phyloP scores from a whole-genome alignment of 345 rosid genomes.

The Eucalyptus sideroxylon region DNA sequence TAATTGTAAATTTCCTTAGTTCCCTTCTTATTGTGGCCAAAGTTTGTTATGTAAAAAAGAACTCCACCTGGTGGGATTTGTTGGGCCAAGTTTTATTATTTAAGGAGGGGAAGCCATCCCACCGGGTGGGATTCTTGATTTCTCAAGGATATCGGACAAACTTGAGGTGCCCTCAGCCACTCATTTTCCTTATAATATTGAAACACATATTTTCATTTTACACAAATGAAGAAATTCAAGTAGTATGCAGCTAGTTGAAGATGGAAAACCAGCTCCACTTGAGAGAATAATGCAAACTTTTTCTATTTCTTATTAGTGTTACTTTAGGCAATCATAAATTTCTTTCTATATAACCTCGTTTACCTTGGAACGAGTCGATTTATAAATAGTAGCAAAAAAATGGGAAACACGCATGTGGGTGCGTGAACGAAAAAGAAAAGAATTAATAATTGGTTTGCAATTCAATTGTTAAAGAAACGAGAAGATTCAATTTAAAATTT shows the following conservation, averaged over 20 bases:
- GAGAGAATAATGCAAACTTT: not conserved
- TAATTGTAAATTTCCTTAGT: not conserved
- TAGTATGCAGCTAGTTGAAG: not conserved
- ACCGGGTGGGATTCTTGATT: not conserved
- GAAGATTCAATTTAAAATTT: not conserved
- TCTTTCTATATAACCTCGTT: not conserved
- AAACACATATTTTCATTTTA: not conserved
- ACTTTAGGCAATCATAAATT: not conserved
- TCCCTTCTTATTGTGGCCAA: no score
- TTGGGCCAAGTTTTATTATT: not conserved
- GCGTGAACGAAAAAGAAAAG: not conserved
- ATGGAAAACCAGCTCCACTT: not conserved
- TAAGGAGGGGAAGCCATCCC: not conserved
- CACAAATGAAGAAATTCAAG: not conserved
- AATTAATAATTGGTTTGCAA: not conserved
- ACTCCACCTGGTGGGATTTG: not conserved
- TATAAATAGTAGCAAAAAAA: not conserved
- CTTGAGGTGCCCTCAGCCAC: not conserved
- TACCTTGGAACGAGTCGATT: not conserved
- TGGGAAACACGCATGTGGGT: not conserved
- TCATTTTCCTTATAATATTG: not conserved
- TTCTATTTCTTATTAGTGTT: not conserved
- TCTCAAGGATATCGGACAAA: not conserved
- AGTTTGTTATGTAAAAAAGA: no score
- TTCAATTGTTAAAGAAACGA: not conserved